Evolutionary conservation across 2,329 filamentous ascomycete genomes (phyloP).

Genomic region (Fusarium torulosum): DNA sequence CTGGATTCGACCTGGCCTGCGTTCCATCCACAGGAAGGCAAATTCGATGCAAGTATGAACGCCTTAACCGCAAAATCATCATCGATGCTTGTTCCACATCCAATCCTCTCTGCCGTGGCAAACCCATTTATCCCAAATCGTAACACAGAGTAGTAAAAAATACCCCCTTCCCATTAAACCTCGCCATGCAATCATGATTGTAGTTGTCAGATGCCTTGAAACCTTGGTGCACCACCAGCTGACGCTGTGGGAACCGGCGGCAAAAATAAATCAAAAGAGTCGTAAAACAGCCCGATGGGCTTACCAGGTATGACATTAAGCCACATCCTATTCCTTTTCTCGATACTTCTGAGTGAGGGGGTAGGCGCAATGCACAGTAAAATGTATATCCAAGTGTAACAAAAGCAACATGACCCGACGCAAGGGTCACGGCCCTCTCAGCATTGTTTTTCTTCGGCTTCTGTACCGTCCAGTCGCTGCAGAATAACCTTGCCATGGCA

Average conservation of each 20-base stretch:
- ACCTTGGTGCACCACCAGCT: constrained; percentile 21
- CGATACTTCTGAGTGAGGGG: constrained; percentile 15
- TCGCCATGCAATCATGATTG: constrained; percentile 44
- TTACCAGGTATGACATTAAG: constrained; percentile 35
- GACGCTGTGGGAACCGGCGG: constrained; percentile 24
- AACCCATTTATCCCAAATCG: constrained; percentile 31
- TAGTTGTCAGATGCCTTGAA: constrained; percentile 30
- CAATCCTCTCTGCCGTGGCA: constrained; percentile 30
- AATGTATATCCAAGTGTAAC: constrained; percentile 17
- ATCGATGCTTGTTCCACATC: constrained; percentile 26
- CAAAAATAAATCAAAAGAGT: constrained; percentile 41
- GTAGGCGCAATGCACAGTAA: constrained; percentile 30
- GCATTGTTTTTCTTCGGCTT: constrained; percentile 31
- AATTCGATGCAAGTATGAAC: constrained; percentile 34
- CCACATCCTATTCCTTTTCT: constrained; percentile 6
- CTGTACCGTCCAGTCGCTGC: constrained; percentile 29
- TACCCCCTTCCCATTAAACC: constrained; percentile 36
- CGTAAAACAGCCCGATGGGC: constrained; percentile 41
- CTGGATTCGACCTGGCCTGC: constrained; percentile 12
- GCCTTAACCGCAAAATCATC: constrained; percentile 45
- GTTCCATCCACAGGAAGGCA: constrained; percentile 36
- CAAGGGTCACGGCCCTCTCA: constrained; percentile 11
- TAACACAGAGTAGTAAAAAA: constrained; percentile 31
- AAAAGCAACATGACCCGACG: constrained; percentile 14
- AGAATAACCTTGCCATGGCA: constrained; percentile 2